phyloP scores from a whole-genome alignment of 2,329 filamentous ascomycete species.

The Diaporthe nobilis region DNA sequence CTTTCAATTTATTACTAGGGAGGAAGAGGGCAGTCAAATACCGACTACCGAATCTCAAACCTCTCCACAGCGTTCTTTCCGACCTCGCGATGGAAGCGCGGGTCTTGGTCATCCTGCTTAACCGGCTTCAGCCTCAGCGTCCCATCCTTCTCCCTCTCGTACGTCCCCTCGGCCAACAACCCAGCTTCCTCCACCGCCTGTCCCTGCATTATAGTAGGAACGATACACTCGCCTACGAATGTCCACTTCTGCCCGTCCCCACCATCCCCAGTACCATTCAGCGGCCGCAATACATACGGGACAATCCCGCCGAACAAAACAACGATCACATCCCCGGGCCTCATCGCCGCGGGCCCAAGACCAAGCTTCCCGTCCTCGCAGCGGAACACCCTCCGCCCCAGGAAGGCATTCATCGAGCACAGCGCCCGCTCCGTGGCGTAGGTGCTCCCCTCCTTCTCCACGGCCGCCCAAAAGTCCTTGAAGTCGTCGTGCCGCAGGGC shows the following conservation, averaged over 20 bases:
- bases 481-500: slow-evolving; percentile 29
- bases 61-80: slow-evolving; percentile 38
- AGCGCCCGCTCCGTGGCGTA: slow-evolving; percentile 38
- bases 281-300: slow-evolving; percentile 25
- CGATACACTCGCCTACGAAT: slow-evolving; percentile 42
- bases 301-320: slow-evolving; percentile 41
- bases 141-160: slow-evolving; percentile 18
- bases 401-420: slow-evolving; percentile 35
- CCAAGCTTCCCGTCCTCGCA: slow-evolving; percentile 34
- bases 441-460: slow-evolving; percentile 15
- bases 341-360: slow-evolving; percentile 41
- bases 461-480: slow-evolving; percentile 19
- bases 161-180: slow-evolving; percentile 33
- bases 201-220: slow-evolving; percentile 41
- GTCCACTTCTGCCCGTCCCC: slow-evolving; percentile 16
- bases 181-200: slow-evolving; percentile 39
- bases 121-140: slow-evolving; percentile 19
- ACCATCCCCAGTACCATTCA: not conserved
- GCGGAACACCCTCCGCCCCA: slow-evolving; percentile 34
- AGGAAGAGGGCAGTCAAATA: not conserved
- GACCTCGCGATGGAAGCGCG: slow-evolving; percentile 39
- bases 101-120: slow-evolving; percentile 12
- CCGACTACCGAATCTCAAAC: slow-evolving; percentile 35
- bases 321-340: slow-evolving; percentile 36
- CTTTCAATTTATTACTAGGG: not conserved